A percentile compares a stretch with the other conserved stretches of the same genome.
Evolutionary conservation across 2,329 filamentous ascomycete species (phyloP).

Genomic region (Pseudocercospora musae): DNA sequence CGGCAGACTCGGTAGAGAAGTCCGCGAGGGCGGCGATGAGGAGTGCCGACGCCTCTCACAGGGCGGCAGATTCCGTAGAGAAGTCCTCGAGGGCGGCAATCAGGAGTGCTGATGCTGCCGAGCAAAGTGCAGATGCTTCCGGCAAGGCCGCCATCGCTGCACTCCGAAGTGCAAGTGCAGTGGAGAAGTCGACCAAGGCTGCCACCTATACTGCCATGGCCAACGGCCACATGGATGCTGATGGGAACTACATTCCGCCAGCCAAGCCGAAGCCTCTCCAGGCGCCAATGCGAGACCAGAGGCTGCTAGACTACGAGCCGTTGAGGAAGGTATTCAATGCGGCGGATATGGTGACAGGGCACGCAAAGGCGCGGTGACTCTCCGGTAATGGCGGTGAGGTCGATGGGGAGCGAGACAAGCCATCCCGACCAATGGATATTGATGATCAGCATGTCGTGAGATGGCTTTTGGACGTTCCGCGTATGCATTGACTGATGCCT

Average conservation of each 20-base stretch:
- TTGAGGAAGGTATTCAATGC: neutral
- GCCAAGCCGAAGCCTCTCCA: neutral
- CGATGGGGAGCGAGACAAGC: neutral
- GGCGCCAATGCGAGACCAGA: neutral
- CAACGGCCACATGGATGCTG: constrained; percentile 21
- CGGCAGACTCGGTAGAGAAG: constrained; percentile 13
- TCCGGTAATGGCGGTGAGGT: neutral
- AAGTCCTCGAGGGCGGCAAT: constrained; percentile 14
- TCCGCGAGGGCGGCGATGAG: constrained; percentile 13
- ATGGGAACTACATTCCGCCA: constrained; percentile 16
- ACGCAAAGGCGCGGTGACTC: constrained; percentile 1
- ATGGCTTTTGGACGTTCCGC: neutral
- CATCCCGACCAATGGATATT: neutral
- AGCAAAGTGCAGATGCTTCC: constrained; percentile 13
- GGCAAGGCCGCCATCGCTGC: constrained; percentile 13
- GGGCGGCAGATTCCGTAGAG: constrained; percentile 15
- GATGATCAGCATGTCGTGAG: neutral
- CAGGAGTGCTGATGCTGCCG: constrained; percentile 8
- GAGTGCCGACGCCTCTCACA: constrained; percentile 8
- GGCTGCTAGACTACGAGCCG: neutral
- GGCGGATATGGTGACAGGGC: neutral
- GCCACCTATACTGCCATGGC: constrained; percentile 22
- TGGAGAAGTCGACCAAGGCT: constrained; percentile 14
- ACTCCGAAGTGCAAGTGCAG: constrained; percentile 14
- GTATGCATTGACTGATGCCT: neutral